Base-by-base conservation (phyloP, 1,284 basidiomycete species). In the Sparassis latifolia region DNA sequence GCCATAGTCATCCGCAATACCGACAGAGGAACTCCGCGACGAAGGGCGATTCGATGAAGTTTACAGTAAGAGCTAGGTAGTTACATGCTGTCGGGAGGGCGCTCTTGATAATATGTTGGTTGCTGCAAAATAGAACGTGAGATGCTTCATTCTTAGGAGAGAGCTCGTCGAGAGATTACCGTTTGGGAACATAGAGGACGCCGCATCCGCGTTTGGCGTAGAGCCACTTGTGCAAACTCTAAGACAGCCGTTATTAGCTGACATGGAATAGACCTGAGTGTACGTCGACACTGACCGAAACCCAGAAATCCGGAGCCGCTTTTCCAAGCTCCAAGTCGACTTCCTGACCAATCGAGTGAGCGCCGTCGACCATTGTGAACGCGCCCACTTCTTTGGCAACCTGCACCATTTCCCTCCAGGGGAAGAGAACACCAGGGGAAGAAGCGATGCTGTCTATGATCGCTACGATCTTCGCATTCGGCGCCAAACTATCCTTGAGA, bases 211-310 rank as follows among this genome's bases (percentile, higher is more conserved):
- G 76, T 61, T 89, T 87, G 4, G 80, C 76, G 56, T 69, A 79
- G 2, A 92, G 69, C 89, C 90, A 92, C 64, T 92, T 92, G 69
- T 90, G 86, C 56, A 82, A 84, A 59, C 89, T 90, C 42, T 43
- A 10, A 28, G 27, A 20, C 20, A 20, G 20, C 20, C 20, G 20
- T 20, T 27, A 4, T 38, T n/a, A n/a, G 4, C 3, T 27, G 28
- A 33, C 7, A 4, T 9, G 20, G 20, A 20, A 20, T 20, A 20
- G 20, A 20, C 20, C 20, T 20, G 1, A 20, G 20, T 20, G 20
- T 20, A 20, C 20, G 20, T 20, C 20, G 20, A 20, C 20, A 31
- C 37, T 33, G 28, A 47, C 45, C 79, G 85, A 82, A 12, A 87
- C 70, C 79, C 82, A 90, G 62, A 91, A 91, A 64, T 92, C 89